These are phyloP conservation scores for Puccinia polysora DNA, from an alignment of 1,284 basidiomycete species.

Conservation along the genomic window DNA sequence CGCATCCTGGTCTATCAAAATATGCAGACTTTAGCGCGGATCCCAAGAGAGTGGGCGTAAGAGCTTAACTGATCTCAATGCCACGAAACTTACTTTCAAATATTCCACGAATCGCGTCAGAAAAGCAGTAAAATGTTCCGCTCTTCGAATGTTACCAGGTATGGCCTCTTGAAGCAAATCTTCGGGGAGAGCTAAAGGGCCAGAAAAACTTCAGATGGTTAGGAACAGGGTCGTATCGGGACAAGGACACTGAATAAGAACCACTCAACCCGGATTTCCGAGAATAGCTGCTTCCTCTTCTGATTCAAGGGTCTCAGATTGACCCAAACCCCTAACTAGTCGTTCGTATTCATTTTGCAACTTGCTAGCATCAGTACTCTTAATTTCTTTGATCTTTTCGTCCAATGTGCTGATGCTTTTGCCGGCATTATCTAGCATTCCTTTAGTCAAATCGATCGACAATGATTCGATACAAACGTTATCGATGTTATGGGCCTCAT, in stretches of 20 bases:
- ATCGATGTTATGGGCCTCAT: slow-evolving; percentile 99
- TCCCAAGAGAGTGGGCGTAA: background rate
- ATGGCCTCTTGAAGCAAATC: slow-evolving; percentile 92
- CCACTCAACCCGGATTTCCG: slow-evolving; percentile 67
- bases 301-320: slow-evolving; percentile 58
- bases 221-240: no score
- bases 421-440: slow-evolving; percentile 92
- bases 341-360: slow-evolving; percentile 97
- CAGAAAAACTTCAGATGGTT: no score
- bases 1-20: slow-evolving; percentile 83
- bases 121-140: slow-evolving; percentile 98
- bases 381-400: slow-evolving; percentile 94
- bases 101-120: slow-evolving; percentile 98
- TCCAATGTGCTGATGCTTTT: slow-evolving; percentile 80
- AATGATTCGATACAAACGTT: slow-evolving; percentile 99
- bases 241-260: background rate
- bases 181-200: slow-evolving; percentile 71
- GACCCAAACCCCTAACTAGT: slow-evolving; percentile 89
- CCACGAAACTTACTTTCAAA: slow-evolving; percentile 65
- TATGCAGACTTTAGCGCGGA: background rate
- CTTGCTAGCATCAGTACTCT: slow-evolving; percentile 84
- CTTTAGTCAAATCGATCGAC: slow-evolving; percentile 95
- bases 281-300: slow-evolving; percentile 60
- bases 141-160: slow-evolving; percentile 96
- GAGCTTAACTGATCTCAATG: no score